These are phyloP conservation scores for Mycena capillaripes DNA, from an alignment of 768 basidiomycete species.

Conservation along the genomic window DNA sequence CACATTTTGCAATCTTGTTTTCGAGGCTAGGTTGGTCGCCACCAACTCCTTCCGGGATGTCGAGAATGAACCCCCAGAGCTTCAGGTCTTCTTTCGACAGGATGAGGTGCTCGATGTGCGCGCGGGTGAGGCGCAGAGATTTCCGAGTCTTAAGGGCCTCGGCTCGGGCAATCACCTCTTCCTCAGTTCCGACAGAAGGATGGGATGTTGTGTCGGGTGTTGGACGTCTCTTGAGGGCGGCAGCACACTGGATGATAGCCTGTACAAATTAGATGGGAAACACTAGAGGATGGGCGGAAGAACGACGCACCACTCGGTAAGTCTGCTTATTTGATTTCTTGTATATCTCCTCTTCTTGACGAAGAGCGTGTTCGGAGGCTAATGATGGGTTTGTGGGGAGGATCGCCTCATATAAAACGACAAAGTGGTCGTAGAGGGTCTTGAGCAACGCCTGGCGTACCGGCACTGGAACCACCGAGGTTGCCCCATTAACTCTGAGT, in stretches of 20 bases:
- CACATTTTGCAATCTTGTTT: slow-evolving; percentile 78
- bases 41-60: slow-evolving; percentile 77
- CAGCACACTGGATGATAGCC: slow-evolving; percentile 67
- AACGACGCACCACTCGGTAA: slow-evolving; percentile 79
- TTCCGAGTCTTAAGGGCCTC: slow-evolving; percentile 69
- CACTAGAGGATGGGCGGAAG: background rate
- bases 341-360: slow-evolving; percentile 87
- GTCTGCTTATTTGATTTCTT: slow-evolving; percentile 80
- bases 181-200: slow-evolving; percentile 84
- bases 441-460: slow-evolving; percentile 87
- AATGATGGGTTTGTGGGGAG: slow-evolving; percentile 68
- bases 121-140: slow-evolving; percentile 65
- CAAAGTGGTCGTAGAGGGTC: slow-evolving; percentile 79
- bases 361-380: slow-evolving; percentile 83
- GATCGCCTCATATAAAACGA: slow-evolving; percentile 73
- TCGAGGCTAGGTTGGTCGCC: slow-evolving; percentile 73
- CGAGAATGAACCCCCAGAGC: slow-evolving; percentile 79
- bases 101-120: slow-evolving; percentile 69
- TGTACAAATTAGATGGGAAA: slow-evolving; percentile 41
- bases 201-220: slow-evolving; percentile 72
- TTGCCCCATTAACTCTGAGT: slow-evolving; percentile 74
- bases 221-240: slow-evolving; percentile 63
- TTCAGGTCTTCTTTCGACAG: slow-evolving; percentile 70
- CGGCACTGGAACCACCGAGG: slow-evolving; percentile 79
- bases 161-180: slow-evolving; percentile 67